Base-by-base conservation (phyloP, 768 basidiomycete genomes). In the Coprinopsis sp. region DNA sequence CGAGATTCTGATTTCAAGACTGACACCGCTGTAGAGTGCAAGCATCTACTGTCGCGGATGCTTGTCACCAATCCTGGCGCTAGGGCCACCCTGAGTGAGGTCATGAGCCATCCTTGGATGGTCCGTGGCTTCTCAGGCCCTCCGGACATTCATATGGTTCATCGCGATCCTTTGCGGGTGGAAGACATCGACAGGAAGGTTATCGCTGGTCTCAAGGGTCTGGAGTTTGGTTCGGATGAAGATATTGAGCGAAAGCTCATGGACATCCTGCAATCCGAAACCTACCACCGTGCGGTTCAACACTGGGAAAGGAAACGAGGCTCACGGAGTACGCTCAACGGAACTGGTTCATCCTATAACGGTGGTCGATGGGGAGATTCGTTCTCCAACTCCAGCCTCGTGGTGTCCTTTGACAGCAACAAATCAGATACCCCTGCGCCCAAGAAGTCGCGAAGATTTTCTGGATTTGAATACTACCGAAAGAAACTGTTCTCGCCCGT, bases 381-480 rank as follows among this genome's bases (percentile, higher is more conserved):
- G 0, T 65, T 84, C 44, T 84, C 82, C 18, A 82, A 82, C 49
- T 84, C 87, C 1, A 82, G 79, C 30, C 74, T 87, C 30, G 82
- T 83, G 2, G 73, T 85, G 33, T 82, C 82, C 21, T 82, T 81
- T 54, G 77, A 77, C 47, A 71, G 70, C 47, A 70, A 61, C 41
- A 74, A 72, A 59, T 71, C 68, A 57, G 71, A 71, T 31, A 48
- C 57, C 16, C 45, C 64, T 14, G 73, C 73, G 3, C 72, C 75
- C 46, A 79, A 82, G 68, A 86, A 84, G 59, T 72, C 75, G 18
- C 89, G 84, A 60, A 78, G 95, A n/a, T 97, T 97, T 63, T 92
- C 89, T 11, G 95, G 86, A 2, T 89, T 99, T 59, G 94, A 96
- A 59, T 96, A 92, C 58, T 95, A 94, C 59, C 79, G 89, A 30